Conservation (phyloP, 225 moss, liverwort and hornwort species). For the Asterella californica region DNA sequence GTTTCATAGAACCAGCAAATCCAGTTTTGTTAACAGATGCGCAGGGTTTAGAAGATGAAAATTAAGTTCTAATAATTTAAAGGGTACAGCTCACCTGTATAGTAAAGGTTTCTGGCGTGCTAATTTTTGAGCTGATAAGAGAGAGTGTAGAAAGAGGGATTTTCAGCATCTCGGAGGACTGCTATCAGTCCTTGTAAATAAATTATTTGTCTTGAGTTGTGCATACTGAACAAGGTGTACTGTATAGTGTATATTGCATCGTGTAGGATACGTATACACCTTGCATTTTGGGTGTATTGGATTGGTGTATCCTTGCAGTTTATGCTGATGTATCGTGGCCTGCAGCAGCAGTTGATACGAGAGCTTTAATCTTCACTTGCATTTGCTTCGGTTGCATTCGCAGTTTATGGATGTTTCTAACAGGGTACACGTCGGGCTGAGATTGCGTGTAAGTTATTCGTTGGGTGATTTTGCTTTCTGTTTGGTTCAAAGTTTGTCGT, state of each 20-base stretch:
- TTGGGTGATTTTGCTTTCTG: too few relatives aligned
- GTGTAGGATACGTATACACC: not conserved
- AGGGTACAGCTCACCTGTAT: slow-evolving; percentile 2
- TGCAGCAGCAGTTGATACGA: not conserved
- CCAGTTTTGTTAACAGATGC: slow-evolving; percentile 15
- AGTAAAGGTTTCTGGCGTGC: not conserved
- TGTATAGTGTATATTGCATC: too few relatives aligned
- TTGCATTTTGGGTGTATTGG: not conserved
- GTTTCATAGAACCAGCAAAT: not conserved
- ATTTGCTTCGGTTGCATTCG: too few relatives aligned
- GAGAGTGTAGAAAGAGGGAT: not conserved
- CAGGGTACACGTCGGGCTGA: too few relatives aligned
- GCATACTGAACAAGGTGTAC: not conserved
- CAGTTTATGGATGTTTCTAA: too few relatives aligned
- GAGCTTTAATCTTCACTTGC: not conserved
- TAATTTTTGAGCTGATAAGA: slow-evolving; percentile 14
- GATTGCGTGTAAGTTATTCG: too few relatives aligned
- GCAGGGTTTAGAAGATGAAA: not conserved
- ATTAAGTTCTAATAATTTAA: not conserved
- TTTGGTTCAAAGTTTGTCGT: too few relatives aligned
- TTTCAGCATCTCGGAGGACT: slow-evolving; percentile 1
- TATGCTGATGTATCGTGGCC: not conserved
- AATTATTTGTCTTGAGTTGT: not conserved
- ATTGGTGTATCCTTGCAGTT: not conserved
- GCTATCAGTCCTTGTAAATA: slow-evolving; percentile 13